Conservation (phyloP, 2,329 filamentous ascomycete species). For the Beauveria asiatica region DNA sequence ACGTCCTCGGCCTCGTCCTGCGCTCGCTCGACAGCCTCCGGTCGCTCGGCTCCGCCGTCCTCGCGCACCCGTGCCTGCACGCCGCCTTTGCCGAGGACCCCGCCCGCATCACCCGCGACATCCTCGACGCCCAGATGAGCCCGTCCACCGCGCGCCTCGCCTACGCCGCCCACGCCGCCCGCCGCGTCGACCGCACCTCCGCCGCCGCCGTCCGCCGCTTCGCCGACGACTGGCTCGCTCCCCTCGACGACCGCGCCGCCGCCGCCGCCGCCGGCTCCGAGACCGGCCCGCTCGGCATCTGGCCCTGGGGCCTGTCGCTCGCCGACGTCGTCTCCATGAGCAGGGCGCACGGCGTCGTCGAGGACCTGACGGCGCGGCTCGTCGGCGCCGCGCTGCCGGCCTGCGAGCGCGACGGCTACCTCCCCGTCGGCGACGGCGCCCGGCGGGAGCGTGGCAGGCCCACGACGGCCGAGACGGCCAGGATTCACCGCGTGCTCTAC, state of each 20-base stretch:
- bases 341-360: conserved; percentile 1
- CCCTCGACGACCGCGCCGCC: neutral
- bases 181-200: neutral
- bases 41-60: conserved; percentile 4
- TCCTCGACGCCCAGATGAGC: conserved; percentile 9
- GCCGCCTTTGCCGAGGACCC: conserved; percentile 7
- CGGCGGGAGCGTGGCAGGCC: neutral
- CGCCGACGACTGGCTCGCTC: conserved; percentile 1
- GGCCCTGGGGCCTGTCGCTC: conserved; percentile 7
- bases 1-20: conserved; percentile 18
- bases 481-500: conserved; percentile 1
- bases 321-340: conserved; percentile 5
- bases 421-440: too few species aligned
- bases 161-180: conserved; percentile 6
- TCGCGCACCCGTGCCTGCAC: conserved; percentile 7
- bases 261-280: neutral
- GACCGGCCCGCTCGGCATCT: neutral
- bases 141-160: conserved; percentile 2
- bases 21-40: conserved; percentile 19
- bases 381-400: neutral
- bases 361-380: neutral
- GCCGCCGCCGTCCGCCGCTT: neutral
- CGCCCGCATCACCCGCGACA: conserved; percentile 8
- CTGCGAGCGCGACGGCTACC: neutral
- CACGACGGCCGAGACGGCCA: neutral